Conservation (phyloP, 148 eudicot genomes). For the Cornus kousa region DNA sequence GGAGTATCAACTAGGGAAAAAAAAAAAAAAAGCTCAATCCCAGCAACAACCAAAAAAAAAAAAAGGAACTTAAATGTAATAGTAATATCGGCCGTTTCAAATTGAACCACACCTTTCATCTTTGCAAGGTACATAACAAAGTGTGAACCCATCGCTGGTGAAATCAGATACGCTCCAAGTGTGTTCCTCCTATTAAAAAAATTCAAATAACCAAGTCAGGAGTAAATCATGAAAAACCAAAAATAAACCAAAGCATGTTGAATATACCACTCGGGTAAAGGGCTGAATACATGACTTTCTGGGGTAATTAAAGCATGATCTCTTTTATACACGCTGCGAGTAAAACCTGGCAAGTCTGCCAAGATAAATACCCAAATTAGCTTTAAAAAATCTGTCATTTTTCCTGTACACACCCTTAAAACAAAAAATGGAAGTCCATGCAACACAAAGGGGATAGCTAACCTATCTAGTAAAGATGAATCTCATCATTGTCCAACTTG, state of each 20-base stretch:
- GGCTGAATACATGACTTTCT: slow-evolving; percentile 95
- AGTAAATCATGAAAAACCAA: not conserved
- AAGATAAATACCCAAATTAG: slow-evolving; percentile 12
- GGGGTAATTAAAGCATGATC: slow-evolving; percentile 93
- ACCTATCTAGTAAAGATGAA: too few relatives aligned
- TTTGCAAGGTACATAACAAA: slow-evolving; percentile 97
- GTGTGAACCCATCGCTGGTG: slow-evolving; percentile 90
- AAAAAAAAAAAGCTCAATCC: not conserved
- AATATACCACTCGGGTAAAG: slow-evolving; percentile 86
- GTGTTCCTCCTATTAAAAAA: slow-evolving; percentile 60
- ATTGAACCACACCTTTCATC: slow-evolving; percentile 72
- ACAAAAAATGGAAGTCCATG: not conserved
- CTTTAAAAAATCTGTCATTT: not conserved
- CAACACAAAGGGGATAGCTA: too few relatives aligned
- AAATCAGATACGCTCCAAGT: slow-evolving; percentile 75
- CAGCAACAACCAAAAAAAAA: not conserved
- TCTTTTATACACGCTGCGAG: slow-evolving; percentile 83
- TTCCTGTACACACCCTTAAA: not conserved
- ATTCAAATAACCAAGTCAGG: slow-evolving; percentile 12
- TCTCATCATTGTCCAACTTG: too few relatives aligned
- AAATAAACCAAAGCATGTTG: slow-evolving; percentile 2
- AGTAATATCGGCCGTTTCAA: not conserved
- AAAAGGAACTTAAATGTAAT: not conserved
- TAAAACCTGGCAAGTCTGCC: slow-evolving; percentile 93
- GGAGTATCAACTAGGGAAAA: too few relatives aligned